A percentile compares a stretch with the other conserved stretches of the same genome.
phyloP scores from a whole-genome alignment of 176 grass and related monocot genomes.

The Coix lacrymajobi region DNA sequence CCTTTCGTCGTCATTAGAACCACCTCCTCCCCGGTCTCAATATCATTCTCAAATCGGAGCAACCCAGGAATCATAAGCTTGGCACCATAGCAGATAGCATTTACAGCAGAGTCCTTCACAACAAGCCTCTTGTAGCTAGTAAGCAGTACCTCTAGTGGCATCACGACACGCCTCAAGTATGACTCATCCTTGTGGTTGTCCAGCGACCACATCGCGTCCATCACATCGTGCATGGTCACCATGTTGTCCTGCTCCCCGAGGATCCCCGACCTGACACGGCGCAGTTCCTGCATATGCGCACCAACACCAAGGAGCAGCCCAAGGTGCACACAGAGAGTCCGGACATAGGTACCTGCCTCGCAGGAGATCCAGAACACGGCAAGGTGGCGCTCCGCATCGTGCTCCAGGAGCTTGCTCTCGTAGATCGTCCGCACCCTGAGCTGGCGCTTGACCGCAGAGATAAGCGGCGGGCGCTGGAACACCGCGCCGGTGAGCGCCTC shows the following conservation, averaged over 20 bases:
- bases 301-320: slow-evolving; percentile 82
- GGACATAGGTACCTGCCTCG: slow-evolving; percentile 78
- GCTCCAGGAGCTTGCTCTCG: slow-evolving; percentile 76
- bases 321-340: slow-evolving; percentile 85
- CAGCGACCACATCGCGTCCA: slow-evolving; percentile 73
- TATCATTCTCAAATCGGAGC: slow-evolving; percentile 90
- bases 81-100: slow-evolving; percentile 96
- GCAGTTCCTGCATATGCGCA: slow-evolving; percentile 90
- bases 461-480: slow-evolving; percentile 88
- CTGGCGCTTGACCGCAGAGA: slow-evolving; percentile 85
- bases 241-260: slow-evolving; percentile 90
- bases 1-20: slow-evolving; percentile 95
- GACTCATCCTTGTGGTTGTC: slow-evolving; percentile 76
- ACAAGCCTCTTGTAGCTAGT: slow-evolving; percentile 99
- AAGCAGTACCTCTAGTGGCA: slow-evolving; percentile 83
- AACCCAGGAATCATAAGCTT: slow-evolving; percentile 96
- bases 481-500: slow-evolving; percentile 82
- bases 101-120: slow-evolving; percentile 89
- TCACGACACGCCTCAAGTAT: slow-evolving; percentile 80
- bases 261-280: slow-evolving; percentile 73
- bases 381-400: slow-evolving; percentile 54
- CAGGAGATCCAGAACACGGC: slow-evolving; percentile 87
- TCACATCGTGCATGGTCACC: slow-evolving; percentile 98
- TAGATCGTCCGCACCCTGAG: slow-evolving; percentile 87
- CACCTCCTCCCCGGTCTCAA: slow-evolving; percentile 79